phyloP scores from a whole-genome alignment of 108 stramenopile genomes.

The Nitzschia sp. region DNA sequence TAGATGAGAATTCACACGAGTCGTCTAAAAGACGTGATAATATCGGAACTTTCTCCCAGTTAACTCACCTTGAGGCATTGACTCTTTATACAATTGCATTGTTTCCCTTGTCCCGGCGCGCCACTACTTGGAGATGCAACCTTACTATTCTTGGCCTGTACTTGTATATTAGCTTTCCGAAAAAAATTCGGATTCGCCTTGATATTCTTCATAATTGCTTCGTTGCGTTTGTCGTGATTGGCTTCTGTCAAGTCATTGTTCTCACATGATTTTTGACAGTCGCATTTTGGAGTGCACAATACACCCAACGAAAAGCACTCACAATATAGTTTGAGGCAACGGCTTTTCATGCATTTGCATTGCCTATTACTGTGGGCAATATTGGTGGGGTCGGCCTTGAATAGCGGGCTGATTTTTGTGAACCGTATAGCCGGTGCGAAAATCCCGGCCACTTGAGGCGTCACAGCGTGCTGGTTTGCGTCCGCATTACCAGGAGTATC shows the following conservation, averaged over 20 bases:
- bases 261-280: background rate
- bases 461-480: no score
- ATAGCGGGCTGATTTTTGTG: background rate
- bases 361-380: background rate
- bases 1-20: no score
- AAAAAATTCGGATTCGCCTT: background rate
- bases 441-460: no score
- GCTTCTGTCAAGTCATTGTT: background rate
- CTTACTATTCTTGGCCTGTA: no score
- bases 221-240: background rate
- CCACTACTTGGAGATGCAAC: no score
- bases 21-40: no score
- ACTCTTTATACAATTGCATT: background rate
- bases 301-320: background rate
- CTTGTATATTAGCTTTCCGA: no score
- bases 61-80: background rate
- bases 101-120: background rate
- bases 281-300: background rate
- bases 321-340: conserved; percentile 2
- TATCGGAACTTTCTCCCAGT: no score
- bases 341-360: conserved; percentile 2
- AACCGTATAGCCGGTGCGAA: background rate
- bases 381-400: background rate
- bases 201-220: background rate
- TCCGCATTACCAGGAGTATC: no score